Evolutionary conservation across 1,139 yeast species (phyloP), one percentile per base, ranked within the genome.

Genomic region (Debaryomyces psychrophilus): DNA sequence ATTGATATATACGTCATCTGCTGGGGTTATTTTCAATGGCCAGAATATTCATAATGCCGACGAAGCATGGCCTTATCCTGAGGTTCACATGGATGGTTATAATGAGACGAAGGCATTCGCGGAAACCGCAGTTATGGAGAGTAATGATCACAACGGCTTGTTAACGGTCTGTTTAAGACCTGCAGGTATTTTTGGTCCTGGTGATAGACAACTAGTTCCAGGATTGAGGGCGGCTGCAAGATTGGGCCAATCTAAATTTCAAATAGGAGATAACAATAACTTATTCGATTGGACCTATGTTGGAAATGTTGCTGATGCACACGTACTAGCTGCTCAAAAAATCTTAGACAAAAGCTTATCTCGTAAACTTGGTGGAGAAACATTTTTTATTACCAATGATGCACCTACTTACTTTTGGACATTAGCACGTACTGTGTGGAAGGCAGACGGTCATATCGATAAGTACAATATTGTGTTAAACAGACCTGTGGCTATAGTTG

Each of bases 281-380:
- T 69, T 95, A 49, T 95, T 93, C 60, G 99, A 95, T 64, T 90
- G 96, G 87, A 90, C 98, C 0, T 95, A 90, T 60, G 99, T 87
- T n/a, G 98, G 97, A n/a, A 95, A 95, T 65, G 98, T 95, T 18
- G 99, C 99, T 0, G 96, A 90, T 68, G 86, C 97, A 5, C 99
- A 95, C 66, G 90, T 93, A 8, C 73, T 93, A 45, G 99, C 98
- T 1, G 95, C 97, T 2, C 73, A 86, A 57, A 84, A 84, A 65
- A 68, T 92, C 15, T 67, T 90, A 44, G 71, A 76, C 44, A 68
- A 79, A 1, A 49, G 57, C 12, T 52, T 65, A 6, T 70, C 76
- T 17, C 52, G 58, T 1, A 50, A 62, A 31, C 82, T 93, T 25
- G 85, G 89, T 7, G 99, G 99, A 39, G 88, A 93, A 64, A 81